phyloP scores from a whole-genome alignment of 164 flowering plant genomes.

The Macadamia tetraphylla region DNA sequence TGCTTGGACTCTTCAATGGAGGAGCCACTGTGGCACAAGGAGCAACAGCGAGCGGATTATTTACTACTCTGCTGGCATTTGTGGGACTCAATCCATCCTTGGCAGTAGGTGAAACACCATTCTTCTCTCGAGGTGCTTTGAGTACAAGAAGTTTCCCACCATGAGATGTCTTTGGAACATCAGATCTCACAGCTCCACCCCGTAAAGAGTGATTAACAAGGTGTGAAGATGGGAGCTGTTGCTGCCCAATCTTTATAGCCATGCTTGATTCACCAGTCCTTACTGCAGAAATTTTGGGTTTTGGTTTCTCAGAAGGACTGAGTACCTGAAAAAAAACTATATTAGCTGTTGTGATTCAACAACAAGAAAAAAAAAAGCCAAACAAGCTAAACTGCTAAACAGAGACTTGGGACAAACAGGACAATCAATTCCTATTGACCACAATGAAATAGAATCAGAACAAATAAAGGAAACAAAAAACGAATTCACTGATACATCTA shows the following conservation, averaged over 20 bases:
- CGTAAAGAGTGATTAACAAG: constrained; percentile 40
- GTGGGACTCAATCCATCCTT: constrained; percentile 51
- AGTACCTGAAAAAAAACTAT: constrained; percentile 37
- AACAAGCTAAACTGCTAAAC: too few relatives aligned
- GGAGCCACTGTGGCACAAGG: constrained; percentile 36
- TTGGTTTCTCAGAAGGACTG: constrained; percentile 63
- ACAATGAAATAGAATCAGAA: too few relatives aligned
- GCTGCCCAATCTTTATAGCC: constrained; percentile 44
- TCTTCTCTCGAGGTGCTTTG: constrained; percentile 59
- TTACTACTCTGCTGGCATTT: constrained; percentile 29
- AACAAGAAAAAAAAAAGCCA: too few relatives aligned
- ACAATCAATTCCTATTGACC: too few relatives aligned
- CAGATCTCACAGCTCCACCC: constrained; percentile 42
- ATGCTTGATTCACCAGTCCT: constrained; percentile 40
- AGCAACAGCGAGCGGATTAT: constrained; percentile 27
- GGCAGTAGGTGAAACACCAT: constrained; percentile 38
- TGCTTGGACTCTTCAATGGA: constrained; percentile 31
- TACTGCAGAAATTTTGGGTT: constrained; percentile 39
- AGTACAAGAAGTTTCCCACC: constrained; percentile 68
- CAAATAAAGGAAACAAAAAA: too few relatives aligned
- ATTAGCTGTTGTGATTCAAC: too few relatives aligned
- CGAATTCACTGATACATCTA: too few relatives aligned
- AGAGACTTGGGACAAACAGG: too few relatives aligned
- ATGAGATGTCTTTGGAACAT: constrained; percentile 48
- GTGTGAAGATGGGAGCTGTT: constrained; percentile 35